Evolutionary conservation across 2,329 filamentous ascomycete species (phyloP).

Genomic region (Phialophora chinensis): DNA sequence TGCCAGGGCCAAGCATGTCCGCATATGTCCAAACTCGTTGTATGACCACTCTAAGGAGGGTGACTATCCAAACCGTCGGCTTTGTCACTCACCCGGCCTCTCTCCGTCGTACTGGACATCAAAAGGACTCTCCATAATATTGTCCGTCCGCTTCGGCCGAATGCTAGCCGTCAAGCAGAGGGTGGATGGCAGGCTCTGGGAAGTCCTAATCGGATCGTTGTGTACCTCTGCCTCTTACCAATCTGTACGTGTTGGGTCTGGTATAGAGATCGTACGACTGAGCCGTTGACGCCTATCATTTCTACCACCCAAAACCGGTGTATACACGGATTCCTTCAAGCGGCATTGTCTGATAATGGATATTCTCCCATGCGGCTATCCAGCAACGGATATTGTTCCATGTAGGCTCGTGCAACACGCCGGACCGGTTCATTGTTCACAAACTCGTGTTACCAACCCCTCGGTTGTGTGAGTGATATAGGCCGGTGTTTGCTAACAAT

Average conservation of each 20-base stretch:
- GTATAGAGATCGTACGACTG: background rate
- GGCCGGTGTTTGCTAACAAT: background rate
- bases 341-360: background rate
- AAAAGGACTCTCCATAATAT: background rate
- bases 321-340: background rate
- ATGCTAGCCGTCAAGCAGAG: background rate
- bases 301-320: background rate
- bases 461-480: background rate
- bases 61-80: background rate
- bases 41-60: too few species aligned
- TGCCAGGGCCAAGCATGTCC: background rate
- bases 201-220: slow-evolving; percentile 6
- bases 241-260: background rate
- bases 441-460: background rate
- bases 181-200: background rate
- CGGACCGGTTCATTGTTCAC: background rate
- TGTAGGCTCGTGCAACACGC: background rate
- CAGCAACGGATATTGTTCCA: background rate
- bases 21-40: too few species aligned
- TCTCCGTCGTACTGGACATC: background rate
- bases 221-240: background rate
- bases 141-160: slow-evolving; percentile 17
- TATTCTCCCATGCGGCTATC: too few species aligned
- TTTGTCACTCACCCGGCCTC: background rate
- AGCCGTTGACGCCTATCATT: background rate